phyloP scores from a whole-genome alignment of 495 filamentous ascomycete species.

The Penicillium paradoxum region DNA sequence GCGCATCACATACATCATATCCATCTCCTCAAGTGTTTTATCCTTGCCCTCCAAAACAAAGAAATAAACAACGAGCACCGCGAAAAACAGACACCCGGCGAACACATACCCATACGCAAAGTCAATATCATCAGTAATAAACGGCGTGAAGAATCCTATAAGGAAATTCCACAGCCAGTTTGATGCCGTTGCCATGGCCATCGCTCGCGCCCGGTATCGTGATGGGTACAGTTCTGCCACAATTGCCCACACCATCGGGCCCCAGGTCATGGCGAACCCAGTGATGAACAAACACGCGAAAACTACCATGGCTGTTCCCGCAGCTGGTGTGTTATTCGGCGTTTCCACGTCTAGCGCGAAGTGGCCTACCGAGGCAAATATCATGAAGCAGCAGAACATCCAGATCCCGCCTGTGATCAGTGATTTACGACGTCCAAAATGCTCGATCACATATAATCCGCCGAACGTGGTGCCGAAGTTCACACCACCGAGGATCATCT shows the following conservation, averaged over 20 bases:
- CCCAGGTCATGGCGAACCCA: conserved; percentile 64
- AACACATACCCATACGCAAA: conserved; percentile 78
- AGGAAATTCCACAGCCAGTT: conserved; percentile 92
- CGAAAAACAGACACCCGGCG: conserved; percentile 60
- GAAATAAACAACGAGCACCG: conserved; percentile 65
- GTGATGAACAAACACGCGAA: conserved; percentile 62
- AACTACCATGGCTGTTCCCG: conserved; percentile 67
- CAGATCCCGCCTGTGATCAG: conserved; percentile 61
- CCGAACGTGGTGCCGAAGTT: conserved; percentile 68
- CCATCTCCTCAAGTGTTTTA: conserved; percentile 67
- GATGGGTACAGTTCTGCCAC: conserved; percentile 78
- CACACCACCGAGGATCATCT: conserved; percentile 67
- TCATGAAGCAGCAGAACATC: conserved; percentile 66
- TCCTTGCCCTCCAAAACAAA: conserved; percentile 64
- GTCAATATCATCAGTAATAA: conserved; percentile 62
- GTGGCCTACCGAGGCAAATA: conserved; percentile 66
- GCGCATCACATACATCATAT: conserved; percentile 72
- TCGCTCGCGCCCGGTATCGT: conserved; percentile 64
- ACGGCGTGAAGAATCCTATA: conserved; percentile 73
- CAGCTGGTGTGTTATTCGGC: conserved; percentile 48
- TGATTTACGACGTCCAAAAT: conserved; percentile 60
- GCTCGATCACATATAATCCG: conserved; percentile 64
- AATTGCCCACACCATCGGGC: conserved; percentile 76
- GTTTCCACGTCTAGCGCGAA: conserved; percentile 51
- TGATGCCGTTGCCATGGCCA: conserved; percentile 71